Conservation (phyloP, 257 asterid genomes). For the Solanum clarkiae region DNA sequence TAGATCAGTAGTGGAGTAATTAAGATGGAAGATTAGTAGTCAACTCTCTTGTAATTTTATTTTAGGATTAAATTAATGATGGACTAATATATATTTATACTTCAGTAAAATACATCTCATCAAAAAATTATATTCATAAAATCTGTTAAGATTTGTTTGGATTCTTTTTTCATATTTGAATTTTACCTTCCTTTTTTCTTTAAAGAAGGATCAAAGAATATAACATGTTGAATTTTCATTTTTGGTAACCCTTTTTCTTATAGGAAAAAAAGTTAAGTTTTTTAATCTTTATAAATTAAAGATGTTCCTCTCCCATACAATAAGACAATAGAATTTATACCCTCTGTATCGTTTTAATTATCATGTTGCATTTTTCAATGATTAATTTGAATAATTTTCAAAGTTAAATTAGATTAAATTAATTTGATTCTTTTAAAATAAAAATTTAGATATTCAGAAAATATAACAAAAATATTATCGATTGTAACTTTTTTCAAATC, state of each 20-base stretch:
- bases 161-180: not conserved
- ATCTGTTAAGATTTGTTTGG: not conserved
- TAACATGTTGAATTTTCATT: not conserved
- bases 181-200: not conserved
- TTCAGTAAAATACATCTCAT: not conserved
- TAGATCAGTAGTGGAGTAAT: not conserved
- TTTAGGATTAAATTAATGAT: slow-evolving; percentile 3
- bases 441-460: too few species aligned
- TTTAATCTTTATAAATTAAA: too few species aligned
- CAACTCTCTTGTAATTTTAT: not conserved
- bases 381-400: too few species aligned
- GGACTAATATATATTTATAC: not conserved
- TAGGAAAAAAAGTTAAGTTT: too few species aligned
- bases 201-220: not conserved
- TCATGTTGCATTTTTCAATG: too few species aligned
- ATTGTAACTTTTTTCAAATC: too few species aligned
- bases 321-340: not conserved
- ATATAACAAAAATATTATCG: too few species aligned
- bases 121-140: not conserved
- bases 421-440: too few species aligned
- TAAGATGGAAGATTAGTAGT: not conserved
- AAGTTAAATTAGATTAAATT: too few species aligned
- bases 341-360: too few species aligned
- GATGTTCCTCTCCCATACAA: not conserved
- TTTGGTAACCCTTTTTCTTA: not conserved